Evolutionary conservation across 257 asterid genomes (phyloP), one percentile per base, ranked within the genome.

Genomic region (Echites panduratus): DNA sequence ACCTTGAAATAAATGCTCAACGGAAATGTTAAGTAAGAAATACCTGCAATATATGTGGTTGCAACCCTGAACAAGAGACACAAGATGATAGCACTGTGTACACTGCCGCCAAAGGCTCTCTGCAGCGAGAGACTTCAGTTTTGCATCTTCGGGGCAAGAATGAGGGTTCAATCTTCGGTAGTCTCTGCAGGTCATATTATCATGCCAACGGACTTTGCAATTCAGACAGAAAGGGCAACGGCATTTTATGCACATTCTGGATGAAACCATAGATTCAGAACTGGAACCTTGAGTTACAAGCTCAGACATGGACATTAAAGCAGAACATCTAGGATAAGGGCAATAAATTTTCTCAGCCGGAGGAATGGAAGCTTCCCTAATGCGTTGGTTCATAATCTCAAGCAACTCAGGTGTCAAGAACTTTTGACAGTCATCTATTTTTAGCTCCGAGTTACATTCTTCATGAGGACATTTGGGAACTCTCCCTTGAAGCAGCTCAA

Each of bases 31-130:
- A 65, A 68, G 41, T 10, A 69, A 74, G 29, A 47, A 43, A 26
- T 79, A 89, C 91, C 96, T 89, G 91, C 96, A 89, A 67, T 81
- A 77, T 45, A 87, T 87, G 81, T 87, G 96, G 84, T 86, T 83
- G 87, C 91, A 89, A 76, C 96, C 96, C 22, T 77, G 76, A 48
- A 70, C 79, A 77, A 89, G 91, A 64, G 86, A 87, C 61, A 89
- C 82, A 87, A 89, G 82, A 73, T 83, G 83, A 48, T 66, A 79
- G 82, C 96, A 89, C 68, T 82, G 73, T 1, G 78, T 73, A 82
- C 96, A 87, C 66, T 86, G 89, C 40, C 88, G 89, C 93, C 96
- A 89, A 61, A 53, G 82, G 29, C 83, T 83, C 61, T 29, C 13
- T 32, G 81, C 35, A 58, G 91, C 96, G 72, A 89, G 74, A 75